Percentiles rank a stretch among this genome's conserved stretches.
Conservation (phyloP, 202 grass and related monocot genomes). For the Elaeis oleifera region DNA sequence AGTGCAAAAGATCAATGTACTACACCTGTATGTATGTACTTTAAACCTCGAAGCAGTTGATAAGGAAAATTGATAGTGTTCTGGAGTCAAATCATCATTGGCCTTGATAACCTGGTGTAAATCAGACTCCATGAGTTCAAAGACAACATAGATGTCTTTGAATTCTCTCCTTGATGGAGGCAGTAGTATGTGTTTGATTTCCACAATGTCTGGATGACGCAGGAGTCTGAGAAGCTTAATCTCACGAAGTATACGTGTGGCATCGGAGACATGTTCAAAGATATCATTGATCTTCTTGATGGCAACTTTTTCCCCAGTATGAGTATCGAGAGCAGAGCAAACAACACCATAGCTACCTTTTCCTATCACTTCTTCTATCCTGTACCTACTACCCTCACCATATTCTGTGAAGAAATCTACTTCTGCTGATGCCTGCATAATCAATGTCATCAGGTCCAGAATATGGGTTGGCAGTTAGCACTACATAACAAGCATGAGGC, state of each 20-base stretch:
- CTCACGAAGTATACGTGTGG: conserved; percentile 48
- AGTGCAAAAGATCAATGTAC: background rate
- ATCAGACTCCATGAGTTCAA: conserved; percentile 63
- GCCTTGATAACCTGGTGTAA: conserved; percentile 62
- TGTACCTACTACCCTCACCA: conserved; percentile 43
- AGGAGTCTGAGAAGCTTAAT: conserved; percentile 62
- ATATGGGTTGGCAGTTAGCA: too few relatives aligned
- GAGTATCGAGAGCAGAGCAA: conserved; percentile 44
- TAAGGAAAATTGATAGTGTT: conserved; percentile 61
- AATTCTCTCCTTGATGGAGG: conserved; percentile 49
- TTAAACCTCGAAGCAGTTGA: conserved; percentile 49
- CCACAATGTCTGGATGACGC: conserved; percentile 49
- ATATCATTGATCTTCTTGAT: conserved; percentile 59
- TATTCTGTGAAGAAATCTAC: conserved; percentile 41
- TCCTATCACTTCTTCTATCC: conserved; percentile 48
- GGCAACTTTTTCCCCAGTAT: conserved; percentile 48
- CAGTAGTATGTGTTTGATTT: conserved; percentile 53
- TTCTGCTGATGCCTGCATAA: conserved; percentile 31
- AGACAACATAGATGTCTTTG: conserved; percentile 64
- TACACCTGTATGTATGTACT: conserved; percentile 50
- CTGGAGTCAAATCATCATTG: conserved; percentile 52
- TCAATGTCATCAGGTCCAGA: too few relatives aligned
- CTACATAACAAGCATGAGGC: too few relatives aligned
- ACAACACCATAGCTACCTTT: conserved; percentile 67
- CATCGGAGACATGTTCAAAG: conserved; percentile 57